Evolutionary conservation across 2,329 filamentous ascomycete genomes (phyloP), one percentile per base, ranked within the genome.

Genomic region (Cryphonectria carpinicola): DNA sequence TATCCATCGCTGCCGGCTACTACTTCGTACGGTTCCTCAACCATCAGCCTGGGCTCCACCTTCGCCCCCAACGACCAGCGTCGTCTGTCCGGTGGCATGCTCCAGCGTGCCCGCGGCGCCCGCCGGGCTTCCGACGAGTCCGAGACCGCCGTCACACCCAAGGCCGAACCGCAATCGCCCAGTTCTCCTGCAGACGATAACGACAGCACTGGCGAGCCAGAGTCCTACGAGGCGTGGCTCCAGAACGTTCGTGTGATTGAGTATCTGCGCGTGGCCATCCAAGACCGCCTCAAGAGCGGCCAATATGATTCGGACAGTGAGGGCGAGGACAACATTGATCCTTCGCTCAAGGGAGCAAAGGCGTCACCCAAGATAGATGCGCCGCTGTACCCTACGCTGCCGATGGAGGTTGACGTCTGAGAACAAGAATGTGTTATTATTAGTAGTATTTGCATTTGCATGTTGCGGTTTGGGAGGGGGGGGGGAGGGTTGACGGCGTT

Each of bases 1-100:
- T 96, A 96, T 80, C 93, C 93, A 25, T 93, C 85, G 74, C 87
- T 96, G 43, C 92, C 86, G 61, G 87, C 92, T 62, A 90, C 93
- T 61, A 91, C 91, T 78, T 93, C 92, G 77, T 86, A 87, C 1
- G 86, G 90, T 41, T 90, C 92, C 74, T 88, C 89, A 3, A 88
- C 90, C 52, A 90, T 92, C 2, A 90, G 92, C 19, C 87, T 95
- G 22, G 93, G 91, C 1, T 87, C 89, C 19, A 90, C 83, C 76
- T 92, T 91, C 73, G 88, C 90, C 70, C 83, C 82, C 73, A 88
- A 89, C 74, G 87, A 88, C 77, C 71, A 72, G 64, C 88, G 89
- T 65, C 88, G 89, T 66, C 88, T 89, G 71, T 91, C 89, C 46
- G 89, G 89, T 56, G 89, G 89, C 65, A 87, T 92, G 84, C 86